Conservation (phyloP, 495 filamentous ascomycete species). For the Delitschia confertaspora region DNA sequence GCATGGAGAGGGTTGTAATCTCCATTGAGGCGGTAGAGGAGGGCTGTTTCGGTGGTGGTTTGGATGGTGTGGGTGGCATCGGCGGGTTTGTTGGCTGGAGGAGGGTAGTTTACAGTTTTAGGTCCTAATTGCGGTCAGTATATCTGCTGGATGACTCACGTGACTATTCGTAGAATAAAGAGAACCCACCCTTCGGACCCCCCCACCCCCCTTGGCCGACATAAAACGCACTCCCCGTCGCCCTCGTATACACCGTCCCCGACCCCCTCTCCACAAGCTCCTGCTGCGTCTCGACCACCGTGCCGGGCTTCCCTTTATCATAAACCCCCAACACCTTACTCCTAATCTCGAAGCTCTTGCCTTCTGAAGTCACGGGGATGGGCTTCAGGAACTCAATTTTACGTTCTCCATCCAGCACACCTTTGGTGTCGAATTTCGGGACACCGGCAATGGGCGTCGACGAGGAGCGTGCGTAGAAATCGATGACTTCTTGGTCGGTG, state of each 20-base stretch:
- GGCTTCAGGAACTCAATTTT: conserved; percentile 68
- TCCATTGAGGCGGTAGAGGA: conserved; percentile 65
- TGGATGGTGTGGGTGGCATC: conserved; percentile 63
- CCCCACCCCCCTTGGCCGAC: conserved; percentile 83
- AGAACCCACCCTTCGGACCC: conserved; percentile 67
- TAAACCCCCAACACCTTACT: conserved; percentile 79
- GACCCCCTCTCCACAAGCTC: conserved; percentile 60
- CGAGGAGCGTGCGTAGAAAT: conserved; percentile 65
- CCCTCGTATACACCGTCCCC: conserved; percentile 64
- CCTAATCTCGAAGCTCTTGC: conserved; percentile 65
- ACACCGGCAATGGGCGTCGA: conserved; percentile 60
- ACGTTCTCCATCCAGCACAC: conserved; percentile 80
- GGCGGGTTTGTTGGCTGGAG: conserved; percentile 62
- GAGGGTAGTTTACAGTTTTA: conserved; percentile 61
- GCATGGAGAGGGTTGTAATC: conserved; percentile 91
- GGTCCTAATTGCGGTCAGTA: conserved; percentile 41
- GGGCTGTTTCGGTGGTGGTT: conserved; percentile 59
- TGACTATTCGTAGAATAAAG: background rate
- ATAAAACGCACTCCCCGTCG: conserved; percentile 62
- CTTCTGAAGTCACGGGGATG: conserved; percentile 62
- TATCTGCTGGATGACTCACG: background rate
- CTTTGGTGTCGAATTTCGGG: conserved; percentile 64
- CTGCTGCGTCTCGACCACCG: conserved; percentile 72
- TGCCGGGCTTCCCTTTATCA: conserved; percentile 81
- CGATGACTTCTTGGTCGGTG: conserved; percentile 65